These are phyloP conservation scores for Fusarium verticillioides DNA, from an alignment of 2,329 filamentous ascomycete species.

Conservation along the genomic window DNA sequence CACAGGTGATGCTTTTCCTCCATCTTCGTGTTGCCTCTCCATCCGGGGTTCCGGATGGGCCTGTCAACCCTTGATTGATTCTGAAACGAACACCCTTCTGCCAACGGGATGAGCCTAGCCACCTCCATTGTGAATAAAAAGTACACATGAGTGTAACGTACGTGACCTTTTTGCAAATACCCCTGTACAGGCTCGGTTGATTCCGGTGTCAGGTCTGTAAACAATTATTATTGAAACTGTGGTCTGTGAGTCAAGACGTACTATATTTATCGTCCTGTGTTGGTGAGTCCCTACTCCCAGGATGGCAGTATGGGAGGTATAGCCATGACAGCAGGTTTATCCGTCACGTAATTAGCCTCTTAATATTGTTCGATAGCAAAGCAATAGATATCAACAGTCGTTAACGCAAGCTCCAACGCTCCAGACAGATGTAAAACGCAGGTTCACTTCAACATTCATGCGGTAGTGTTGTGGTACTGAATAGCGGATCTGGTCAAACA, in stretches of 20 bases:
- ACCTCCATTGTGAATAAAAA: slow-evolving; percentile 3
- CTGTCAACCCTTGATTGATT: slow-evolving; percentile 16
- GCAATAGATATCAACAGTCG: background rate
- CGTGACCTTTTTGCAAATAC: slow-evolving; percentile 10
- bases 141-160: background rate
- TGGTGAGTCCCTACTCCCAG: slow-evolving; percentile 4
- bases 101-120: slow-evolving; percentile 19
- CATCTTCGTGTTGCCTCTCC: background rate
- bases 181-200: slow-evolving; percentile 29
- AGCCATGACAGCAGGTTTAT: background rate
- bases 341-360: background rate
- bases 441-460: background rate
- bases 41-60: slow-evolving; percentile 8
- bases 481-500: background rate
- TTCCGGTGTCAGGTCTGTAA: slow-evolving; percentile 26
- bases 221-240: slow-evolving; percentile 1
- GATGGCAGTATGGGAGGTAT: slow-evolving; percentile 3
- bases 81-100: slow-evolving; percentile 30
- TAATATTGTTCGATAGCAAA: background rate
- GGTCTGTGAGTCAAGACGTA: slow-evolving; percentile 15
- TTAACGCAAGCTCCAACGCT: background rate
- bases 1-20: slow-evolving; percentile 18
- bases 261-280: slow-evolving; percentile 10
- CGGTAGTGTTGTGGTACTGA: background rate
- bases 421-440: slow-evolving; percentile 3